These are phyloP conservation scores for Filosporella fistucella DNA, from an alignment of 495 filamentous ascomycete genomes.

Conservation along the genomic window DNA sequence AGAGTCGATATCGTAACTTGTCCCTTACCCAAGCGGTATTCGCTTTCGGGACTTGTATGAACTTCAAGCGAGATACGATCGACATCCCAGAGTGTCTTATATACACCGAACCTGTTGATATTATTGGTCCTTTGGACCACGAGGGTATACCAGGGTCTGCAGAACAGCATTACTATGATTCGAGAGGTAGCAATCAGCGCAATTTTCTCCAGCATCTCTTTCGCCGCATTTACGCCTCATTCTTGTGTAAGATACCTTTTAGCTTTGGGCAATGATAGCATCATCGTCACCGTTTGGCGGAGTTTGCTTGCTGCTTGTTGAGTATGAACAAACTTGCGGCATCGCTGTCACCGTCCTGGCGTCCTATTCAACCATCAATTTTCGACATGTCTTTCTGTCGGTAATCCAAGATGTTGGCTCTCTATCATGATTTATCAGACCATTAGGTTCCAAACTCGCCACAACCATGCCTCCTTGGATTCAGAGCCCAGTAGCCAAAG, in stretches of 20 bases:
- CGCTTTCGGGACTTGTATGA: conserved; percentile 7
- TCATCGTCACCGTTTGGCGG: no score
- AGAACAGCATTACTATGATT: no score
- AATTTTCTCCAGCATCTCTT: no score
- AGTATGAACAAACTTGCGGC: neutral
- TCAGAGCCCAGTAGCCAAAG: conserved; percentile 62
- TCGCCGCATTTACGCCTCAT: neutral
- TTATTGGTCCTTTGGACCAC: neutral
- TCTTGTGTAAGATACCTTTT: neutral
- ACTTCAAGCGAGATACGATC: conserved; percentile 5
- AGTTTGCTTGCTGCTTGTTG: neutral
- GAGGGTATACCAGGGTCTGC: no score
- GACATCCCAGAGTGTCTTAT: no score
- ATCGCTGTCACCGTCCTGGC: neutral
- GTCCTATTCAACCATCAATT: neutral
- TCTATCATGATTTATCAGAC: conserved; percentile 53
- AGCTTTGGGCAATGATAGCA: neutral
- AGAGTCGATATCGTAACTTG: conserved; percentile 1
- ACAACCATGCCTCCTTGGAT: conserved; percentile 47
- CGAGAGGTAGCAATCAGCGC: no score
- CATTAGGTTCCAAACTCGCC: conserved; percentile 48
- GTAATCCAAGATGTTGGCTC: conserved; percentile 50
- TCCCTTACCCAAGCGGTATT: neutral
- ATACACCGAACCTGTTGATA: neutral
- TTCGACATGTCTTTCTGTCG: conserved; percentile 47